These are phyloP conservation scores for Colletotrichum shisoi DNA, from an alignment of 2,329 filamentous ascomycete species.

Conservation along the genomic window DNA sequence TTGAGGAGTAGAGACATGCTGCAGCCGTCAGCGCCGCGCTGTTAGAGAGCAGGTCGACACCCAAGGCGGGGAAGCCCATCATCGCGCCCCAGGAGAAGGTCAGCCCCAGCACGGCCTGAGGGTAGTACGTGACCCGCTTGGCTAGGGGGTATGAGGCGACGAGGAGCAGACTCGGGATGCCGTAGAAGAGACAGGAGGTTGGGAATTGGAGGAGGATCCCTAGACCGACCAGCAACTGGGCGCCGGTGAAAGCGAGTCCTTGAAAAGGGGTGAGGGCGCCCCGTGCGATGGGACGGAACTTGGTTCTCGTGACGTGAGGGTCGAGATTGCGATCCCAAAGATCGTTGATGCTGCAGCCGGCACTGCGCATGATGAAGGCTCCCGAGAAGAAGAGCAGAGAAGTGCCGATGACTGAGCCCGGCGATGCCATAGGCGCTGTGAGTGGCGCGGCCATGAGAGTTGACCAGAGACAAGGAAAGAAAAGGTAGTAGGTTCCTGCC, in stretches of 20 bases:
- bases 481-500: conserved; percentile 82
- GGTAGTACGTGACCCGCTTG: conserved; percentile 87
- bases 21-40: conserved; percentile 70
- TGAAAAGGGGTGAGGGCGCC: conserved; percentile 75
- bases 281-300: conserved; percentile 80
- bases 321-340: conserved; percentile 90
- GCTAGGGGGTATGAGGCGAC: conserved; percentile 82
- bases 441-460: conserved; percentile 81
- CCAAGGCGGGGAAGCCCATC: conserved; percentile 85
- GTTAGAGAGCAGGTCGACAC: conserved; percentile 75
- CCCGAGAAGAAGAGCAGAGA: conserved; percentile 76
- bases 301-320: conserved; percentile 77
- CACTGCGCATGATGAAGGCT: conserved; percentile 84
- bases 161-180: conserved; percentile 75
- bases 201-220: conserved; percentile 81
- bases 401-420: conserved; percentile 69
- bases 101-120: conserved; percentile 81
- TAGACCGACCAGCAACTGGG: conserved; percentile 76
- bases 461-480: conserved; percentile 85
- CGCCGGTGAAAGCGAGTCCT: conserved; percentile 77
- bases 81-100: conserved; percentile 91
- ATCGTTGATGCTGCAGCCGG: conserved; percentile 89
- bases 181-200: conserved; percentile 76
- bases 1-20: conserved; percentile 75
- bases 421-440: conserved; percentile 65